Conservation (phyloP, 75 land plant genomes). For the Isoetes taiwanensis region DNA sequence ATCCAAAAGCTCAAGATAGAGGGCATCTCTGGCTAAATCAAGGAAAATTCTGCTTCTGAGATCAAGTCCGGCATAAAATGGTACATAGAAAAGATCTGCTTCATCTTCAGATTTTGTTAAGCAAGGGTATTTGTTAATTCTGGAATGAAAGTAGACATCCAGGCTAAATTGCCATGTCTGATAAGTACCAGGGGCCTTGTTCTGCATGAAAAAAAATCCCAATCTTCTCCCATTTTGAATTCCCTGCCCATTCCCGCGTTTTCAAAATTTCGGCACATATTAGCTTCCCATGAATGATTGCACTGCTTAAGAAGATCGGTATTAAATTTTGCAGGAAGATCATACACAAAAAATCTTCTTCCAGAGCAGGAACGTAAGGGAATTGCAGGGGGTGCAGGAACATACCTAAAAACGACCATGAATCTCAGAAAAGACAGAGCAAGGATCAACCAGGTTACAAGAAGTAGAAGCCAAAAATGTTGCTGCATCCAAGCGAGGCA, state of each 20-base stretch:
- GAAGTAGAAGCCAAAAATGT: too few relatives aligned
- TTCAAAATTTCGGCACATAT: too few relatives aligned
- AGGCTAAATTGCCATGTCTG: slow-evolving; percentile 8
- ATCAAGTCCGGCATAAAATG: slow-evolving; percentile 13
- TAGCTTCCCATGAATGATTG: too few relatives aligned
- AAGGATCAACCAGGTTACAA: too few relatives aligned
- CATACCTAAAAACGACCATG: too few relatives aligned
- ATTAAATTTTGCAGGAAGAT: slow-evolving; percentile 22
- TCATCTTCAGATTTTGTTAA: neutral
- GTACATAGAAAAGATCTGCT: slow-evolving; percentile 10
- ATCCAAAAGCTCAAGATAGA: slow-evolving; percentile 13
- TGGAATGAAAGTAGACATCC: slow-evolving; percentile 12
- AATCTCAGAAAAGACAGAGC: too few relatives aligned
- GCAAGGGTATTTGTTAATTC: slow-evolving; percentile 4
- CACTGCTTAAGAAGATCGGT: slow-evolving; percentile 14
- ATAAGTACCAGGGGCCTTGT: neutral
- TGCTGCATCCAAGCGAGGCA: too few relatives aligned
- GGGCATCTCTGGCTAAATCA: slow-evolving; percentile 10
- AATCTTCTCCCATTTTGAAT: too few relatives aligned
- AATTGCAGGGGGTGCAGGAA: too few relatives aligned
- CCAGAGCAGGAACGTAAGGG: neutral
- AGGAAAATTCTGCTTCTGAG: neutral
- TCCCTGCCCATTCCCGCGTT: too few relatives aligned
- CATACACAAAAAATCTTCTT: slow-evolving; percentile 4
- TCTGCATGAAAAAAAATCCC: too few relatives aligned